These are phyloP conservation scores for Lipomyces mesembrius DNA, from an alignment of 805 yeast species.

Conservation along the genomic window DNA sequence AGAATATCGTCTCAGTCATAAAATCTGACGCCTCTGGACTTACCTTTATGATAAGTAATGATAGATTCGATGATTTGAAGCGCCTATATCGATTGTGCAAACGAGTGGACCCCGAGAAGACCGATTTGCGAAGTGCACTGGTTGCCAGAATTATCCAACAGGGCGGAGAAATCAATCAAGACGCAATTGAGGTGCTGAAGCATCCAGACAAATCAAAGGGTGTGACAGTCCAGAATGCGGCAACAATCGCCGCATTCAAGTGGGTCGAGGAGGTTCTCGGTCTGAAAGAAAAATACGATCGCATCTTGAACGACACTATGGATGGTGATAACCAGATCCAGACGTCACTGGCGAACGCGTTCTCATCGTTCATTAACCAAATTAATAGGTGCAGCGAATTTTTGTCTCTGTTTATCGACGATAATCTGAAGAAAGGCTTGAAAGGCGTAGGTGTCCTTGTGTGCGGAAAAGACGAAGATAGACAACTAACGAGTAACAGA, in stretches of 20 bases:
- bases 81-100: conserved; percentile 56
- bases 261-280: conserved; percentile 68
- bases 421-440: conserved; percentile 56
- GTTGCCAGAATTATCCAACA: conserved; percentile 53
- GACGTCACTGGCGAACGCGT: conserved; percentile 62
- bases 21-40: conserved; percentile 60
- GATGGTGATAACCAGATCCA: conserved; percentile 55
- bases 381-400: conserved; percentile 49
- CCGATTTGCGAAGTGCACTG: conserved; percentile 55
- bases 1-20: conserved; percentile 62
- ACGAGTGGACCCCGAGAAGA: conserved; percentile 59
- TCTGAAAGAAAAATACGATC: conserved; percentile 57
- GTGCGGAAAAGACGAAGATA: neutral
- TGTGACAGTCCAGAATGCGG: conserved; percentile 32
- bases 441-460: conserved; percentile 43
- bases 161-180: conserved; percentile 51
- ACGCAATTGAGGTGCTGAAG: conserved; percentile 29
- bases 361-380: conserved; percentile 54
- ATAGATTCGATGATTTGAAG: conserved; percentile 51
- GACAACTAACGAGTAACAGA: conserved; percentile 23
- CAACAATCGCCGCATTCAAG: conserved; percentile 60
- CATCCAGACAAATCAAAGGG: conserved; percentile 19
- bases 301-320: conserved; percentile 56
- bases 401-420: conserved; percentile 62
- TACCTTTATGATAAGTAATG: conserved; percentile 58